phyloP scores from a whole-genome alignment of 1,139 yeast genomes.

The Debaryomyces udenii region DNA sequence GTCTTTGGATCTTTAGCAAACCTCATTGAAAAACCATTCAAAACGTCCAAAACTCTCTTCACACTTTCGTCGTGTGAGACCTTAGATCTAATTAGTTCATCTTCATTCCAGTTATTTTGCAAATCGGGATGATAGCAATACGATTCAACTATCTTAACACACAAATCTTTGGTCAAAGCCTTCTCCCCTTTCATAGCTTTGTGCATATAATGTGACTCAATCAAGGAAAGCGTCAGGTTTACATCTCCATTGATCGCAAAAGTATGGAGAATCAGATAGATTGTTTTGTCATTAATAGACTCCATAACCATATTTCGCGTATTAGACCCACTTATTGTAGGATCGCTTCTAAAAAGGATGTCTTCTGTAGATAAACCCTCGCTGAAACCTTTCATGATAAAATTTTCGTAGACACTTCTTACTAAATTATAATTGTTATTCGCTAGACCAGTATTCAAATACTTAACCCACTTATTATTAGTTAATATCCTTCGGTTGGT shows the following conservation, averaged over 20 bases:
- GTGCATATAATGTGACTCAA: constrained; percentile 43
- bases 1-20: constrained; percentile 14
- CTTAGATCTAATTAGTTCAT: constrained; percentile 7
- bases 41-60: constrained; percentile 34
- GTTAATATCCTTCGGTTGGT: constrained; percentile 12
- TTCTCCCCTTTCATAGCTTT: constrained; percentile 34
- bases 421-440: constrained; percentile 31
- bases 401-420: constrained; percentile 30
- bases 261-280: constrained; percentile 32
- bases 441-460: constrained; percentile 28
- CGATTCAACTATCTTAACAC: constrained; percentile 38
- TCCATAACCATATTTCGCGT: constrained; percentile 12
- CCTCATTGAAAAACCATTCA: constrained; percentile 30
- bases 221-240: constrained; percentile 33
- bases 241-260: constrained; percentile 45
- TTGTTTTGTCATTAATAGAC: constrained; percentile 20
- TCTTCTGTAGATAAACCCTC: constrained; percentile 13
- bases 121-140: constrained; percentile 33
- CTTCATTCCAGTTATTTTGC: constrained; percentile 15
- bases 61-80: constrained; percentile 27
- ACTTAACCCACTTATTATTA: constrained; percentile 24
- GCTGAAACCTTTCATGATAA: constrained; percentile 33
- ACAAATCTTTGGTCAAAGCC: constrained; percentile 37
- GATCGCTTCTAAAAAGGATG: constrained; percentile 6
- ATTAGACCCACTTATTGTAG: background rate